Conservation (phyloP, 805 yeast species). For the Pichia scutulata region DNA sequence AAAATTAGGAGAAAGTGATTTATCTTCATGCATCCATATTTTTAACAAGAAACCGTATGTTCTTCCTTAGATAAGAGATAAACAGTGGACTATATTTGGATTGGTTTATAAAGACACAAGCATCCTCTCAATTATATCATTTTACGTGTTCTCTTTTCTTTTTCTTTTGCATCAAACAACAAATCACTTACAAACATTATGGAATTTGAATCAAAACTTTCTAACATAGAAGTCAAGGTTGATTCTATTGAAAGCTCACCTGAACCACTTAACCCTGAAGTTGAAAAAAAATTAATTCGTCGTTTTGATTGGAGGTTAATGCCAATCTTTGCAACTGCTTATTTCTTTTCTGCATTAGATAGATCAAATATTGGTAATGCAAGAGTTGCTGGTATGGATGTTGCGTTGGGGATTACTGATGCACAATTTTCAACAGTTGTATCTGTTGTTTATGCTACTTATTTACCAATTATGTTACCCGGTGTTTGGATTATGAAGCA, state of each 20-base stretch:
- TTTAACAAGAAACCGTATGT: too few species aligned
- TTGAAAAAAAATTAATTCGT: conserved; percentile 1
- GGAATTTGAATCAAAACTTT: neutral
- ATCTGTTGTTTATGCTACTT: conserved; percentile 3
- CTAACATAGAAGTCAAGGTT: neutral
- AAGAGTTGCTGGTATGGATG: conserved; percentile 4
- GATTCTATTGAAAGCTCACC: neutral
- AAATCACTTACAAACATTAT: neutral
- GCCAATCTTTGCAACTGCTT: conserved; percentile 7
- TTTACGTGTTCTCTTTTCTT: neutral
- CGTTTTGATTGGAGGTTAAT: conserved; percentile 5
- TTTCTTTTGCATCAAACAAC: neutral
- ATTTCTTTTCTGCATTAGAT: conserved; percentile 5
- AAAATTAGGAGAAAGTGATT: too few species aligned
- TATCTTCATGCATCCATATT: too few species aligned
- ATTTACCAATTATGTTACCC: conserved; percentile 4
- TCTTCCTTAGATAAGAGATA: neutral
- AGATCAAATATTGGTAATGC: conserved; percentile 7
- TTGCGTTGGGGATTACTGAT: conserved; percentile 1
- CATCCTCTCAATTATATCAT: neutral
- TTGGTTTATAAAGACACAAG: neutral
- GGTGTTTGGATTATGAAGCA: conserved; percentile 7
- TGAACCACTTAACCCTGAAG: neutral
- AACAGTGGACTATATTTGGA: neutral
- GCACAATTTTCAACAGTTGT: conserved; percentile 2